Percentiles rank a stretch among this genome's conserved stretches.
phyloP scores from a whole-genome alignment of 768 basidiomycete genomes.

The Russula virescens region DNA sequence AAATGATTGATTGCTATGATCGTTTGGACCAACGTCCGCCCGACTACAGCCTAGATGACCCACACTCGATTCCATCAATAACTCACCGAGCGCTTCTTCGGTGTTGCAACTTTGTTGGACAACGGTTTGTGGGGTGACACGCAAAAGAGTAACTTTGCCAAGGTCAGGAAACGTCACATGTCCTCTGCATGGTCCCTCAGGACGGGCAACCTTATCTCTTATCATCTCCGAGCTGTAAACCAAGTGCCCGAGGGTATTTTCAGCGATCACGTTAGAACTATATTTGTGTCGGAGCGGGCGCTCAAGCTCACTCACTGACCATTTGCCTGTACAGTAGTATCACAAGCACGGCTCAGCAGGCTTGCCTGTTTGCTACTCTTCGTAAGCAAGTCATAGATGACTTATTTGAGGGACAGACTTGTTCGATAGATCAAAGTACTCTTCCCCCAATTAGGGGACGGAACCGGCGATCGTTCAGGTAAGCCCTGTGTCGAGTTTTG shows the following conservation, averaged over 20 bases:
- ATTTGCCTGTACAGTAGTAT: background rate
- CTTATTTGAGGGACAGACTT: background rate
- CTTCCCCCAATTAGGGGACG: background rate
- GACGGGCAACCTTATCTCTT: constrained; percentile 12
- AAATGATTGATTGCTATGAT: background rate
- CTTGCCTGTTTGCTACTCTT: background rate
- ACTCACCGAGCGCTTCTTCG: constrained; percentile 7
- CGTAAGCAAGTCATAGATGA: background rate
- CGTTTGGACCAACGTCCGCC: background rate
- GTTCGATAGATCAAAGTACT: background rate
- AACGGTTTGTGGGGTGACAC: background rate
- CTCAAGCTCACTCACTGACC: background rate
- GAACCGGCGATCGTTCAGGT: background rate
- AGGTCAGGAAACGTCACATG: constrained; percentile 8
- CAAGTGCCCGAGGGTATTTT: background rate
- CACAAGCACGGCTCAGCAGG: no score
- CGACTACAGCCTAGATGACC: background rate
- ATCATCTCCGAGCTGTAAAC: background rate
- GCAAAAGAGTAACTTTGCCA: constrained; percentile 2
- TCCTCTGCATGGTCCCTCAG: background rate
- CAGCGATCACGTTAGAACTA: background rate
- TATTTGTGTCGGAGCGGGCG: background rate
- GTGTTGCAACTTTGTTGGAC: constrained; percentile 7
- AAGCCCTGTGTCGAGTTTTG: background rate
- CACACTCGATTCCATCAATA: background rate